Evolutionary conservation across 805 yeast species (phyloP), one percentile per base, ranked within the genome.

Genomic region (Cyberlindnera americana): DNA sequence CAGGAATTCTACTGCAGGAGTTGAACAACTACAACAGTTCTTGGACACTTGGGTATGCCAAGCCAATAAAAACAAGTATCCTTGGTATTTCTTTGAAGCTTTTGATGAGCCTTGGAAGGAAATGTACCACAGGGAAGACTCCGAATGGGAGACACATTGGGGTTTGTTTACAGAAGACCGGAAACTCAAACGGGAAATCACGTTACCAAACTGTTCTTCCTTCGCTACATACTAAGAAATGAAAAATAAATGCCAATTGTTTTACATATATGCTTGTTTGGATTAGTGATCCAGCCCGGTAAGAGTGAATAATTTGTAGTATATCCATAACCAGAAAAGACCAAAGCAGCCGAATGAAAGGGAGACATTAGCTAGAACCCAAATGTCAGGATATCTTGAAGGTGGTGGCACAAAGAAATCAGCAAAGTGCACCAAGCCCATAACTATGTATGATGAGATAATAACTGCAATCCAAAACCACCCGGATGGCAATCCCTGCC

Each of bases 261-360:
- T 21, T 21, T 21, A 7, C 9, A 6, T 21, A 7, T 10, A 21
- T 7, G 6, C 10, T 21, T 6, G 6, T 7, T 21, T 21, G 23
- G 9, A 7, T 21, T 25, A 25, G 14, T 25, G 27, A n/a, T 10
- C 14, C 27, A 25, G 12, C 6, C n/a, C 38, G 13, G 43, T 80
- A 74, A 52, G 32, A 5, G 40, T 45, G 38, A 48, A 51, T 54
- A 78, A 58, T 44, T 73, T 81, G 61, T 72, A 79, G 52, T 82
- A 69, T 26, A 75, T 72, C 96, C 96, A 93, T n/a, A 88, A 46
- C 80, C 89, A 90, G 52, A 86, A 86, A 33, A 83, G 54, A 0
- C 64, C 57, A 52, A 90, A 91, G 43, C 89, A 85, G 0, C 75
- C 83, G 56, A 87, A 89, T 0, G 93, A 83, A 3, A 89, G 54